phyloP scores from a whole-genome alignment of 805 yeast species.

The Saccharomyces mikatae region DNA sequence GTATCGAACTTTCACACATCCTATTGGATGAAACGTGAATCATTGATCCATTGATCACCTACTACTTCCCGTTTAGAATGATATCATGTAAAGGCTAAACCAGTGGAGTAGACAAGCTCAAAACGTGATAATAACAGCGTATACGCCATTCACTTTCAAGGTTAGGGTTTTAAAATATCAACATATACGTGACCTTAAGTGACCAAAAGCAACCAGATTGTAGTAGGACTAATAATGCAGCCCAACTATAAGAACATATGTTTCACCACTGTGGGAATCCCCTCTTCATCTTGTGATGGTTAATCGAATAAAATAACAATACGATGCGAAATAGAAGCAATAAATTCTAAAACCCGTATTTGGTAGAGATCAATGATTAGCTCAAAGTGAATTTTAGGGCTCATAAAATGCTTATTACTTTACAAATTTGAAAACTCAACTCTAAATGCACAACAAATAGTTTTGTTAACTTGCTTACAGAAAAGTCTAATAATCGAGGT shows the following conservation, averaged over 20 bases:
- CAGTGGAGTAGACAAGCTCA: not conserved
- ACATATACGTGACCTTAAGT: not conserved
- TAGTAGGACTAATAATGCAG: no score
- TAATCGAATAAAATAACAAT: no score
- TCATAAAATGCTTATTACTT: not conserved
- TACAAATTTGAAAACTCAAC: no score
- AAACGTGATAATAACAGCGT: not conserved
- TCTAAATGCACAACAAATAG: not conserved
- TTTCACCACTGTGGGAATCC: no score
- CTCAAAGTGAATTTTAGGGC: not conserved
- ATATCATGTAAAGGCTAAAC: not conserved
- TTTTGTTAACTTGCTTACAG: not conserved
- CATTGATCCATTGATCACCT: not conserved
- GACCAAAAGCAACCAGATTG: not conserved
- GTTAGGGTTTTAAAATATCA: not conserved
- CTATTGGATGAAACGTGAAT: not conserved
- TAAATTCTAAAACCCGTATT: no score
- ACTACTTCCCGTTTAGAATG: not conserved
- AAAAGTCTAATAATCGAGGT: no score
- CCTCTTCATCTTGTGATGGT: no score
- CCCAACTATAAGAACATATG: no score
- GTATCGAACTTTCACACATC: not conserved
- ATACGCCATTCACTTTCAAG: no score
- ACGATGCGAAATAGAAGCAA: no score
- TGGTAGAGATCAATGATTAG: not conserved